Base-by-base conservation (phyloP, 73 alveolate genomes). In the Halteria grandinella region DNA sequence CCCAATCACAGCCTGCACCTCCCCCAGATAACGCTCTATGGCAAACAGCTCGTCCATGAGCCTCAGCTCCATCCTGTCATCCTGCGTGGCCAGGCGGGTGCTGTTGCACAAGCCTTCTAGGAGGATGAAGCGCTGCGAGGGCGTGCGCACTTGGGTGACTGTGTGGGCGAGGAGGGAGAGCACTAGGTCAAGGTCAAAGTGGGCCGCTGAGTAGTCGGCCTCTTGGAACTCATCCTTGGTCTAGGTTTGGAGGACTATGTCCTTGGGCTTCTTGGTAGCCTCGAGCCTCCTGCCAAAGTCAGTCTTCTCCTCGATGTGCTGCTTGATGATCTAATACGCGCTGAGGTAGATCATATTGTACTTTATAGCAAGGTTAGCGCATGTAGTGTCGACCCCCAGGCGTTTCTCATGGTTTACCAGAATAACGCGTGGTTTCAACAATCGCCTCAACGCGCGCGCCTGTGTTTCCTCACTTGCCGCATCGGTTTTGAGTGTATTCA, bases 41-140 rank as follows among this genome's bases (percentile, higher is more conserved):
- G 31, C 55, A 44, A 87, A 40, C 24, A 87, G 73, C 40, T 70
- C 86, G 70, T 87, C 92, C 95, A 87, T 87, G 43, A 43, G 50
- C 73, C 92, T 44, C 15, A 87, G 57, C 32, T 82, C 83, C 21
- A 71, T 75, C 27, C 58, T 41, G 21, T 78, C 85, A 69, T 87
- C 82, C 15, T 60, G 79, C 20, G 31, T 52, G 33, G 28, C 34
- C 28, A 80, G 74, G 45, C 69, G 69, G n/a, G 62, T 41, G 32
- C 59, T 34, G 55, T 80, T 80, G 55, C 90, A 80, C 24, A 80
- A 53, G 15, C 90, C 90, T 55, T 80, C 90, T 10, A 80, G 58
- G 11, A 80, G 43, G 43, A 80, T 41, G 32, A 17, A 66, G 28
- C 55, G 33, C 39, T 80, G 90, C 3, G 31, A 41, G n/a, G 25